Evolutionary conservation across 225 moss, liverwort and hornwort genomes (phyloP), one percentile per base, ranked within the genome.

Genomic region (Polytrichum commune): DNA sequence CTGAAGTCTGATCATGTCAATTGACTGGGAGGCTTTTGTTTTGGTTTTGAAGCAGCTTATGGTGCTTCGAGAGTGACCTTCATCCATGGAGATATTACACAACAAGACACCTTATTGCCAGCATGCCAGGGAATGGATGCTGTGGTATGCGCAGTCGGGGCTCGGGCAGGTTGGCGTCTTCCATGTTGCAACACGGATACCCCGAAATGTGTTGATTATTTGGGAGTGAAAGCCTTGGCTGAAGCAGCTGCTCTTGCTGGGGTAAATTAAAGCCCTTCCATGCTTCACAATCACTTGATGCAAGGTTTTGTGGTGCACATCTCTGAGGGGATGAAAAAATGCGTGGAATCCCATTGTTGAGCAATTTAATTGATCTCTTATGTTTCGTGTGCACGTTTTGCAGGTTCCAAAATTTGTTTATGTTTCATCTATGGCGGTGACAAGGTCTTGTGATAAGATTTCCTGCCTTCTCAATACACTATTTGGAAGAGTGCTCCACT

Each of bases 131-230:
- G 86, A 54, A 78, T 91, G 83, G 96, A 92, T 58, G 92, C 87
- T 66, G 68, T 93, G 60, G 84, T 96, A 46, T 93, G 92, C 58
- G 63, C 85, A 29, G 69, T 93, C 32, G 84, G 90, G 27, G 93
- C 96, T 55, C 86, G 90, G 85, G 88, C 89, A 70, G 92, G 96
- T 26, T 96, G 96, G 93, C 83, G 93, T 75, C 71, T 90, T 32
- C 92, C 93, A 65, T 90, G 92, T 63, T 90, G 88, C 79, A 90
- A 93, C 69, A 78, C 69, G 4, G 80, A 92, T 72, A 89, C 89
- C 75, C 93, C 96, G 10, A 91, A 90, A 71, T 78, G 76, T 77
- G 93, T 96, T 24, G 95, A 96, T 73, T 96, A 84, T 72, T 67
- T 63, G 66, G 96, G 96, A 64, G 84, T 89, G 69, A 82, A 90